phyloP scores from a whole-genome alignment of 257 asterid species.

The Eucommia ulmoides region DNA sequence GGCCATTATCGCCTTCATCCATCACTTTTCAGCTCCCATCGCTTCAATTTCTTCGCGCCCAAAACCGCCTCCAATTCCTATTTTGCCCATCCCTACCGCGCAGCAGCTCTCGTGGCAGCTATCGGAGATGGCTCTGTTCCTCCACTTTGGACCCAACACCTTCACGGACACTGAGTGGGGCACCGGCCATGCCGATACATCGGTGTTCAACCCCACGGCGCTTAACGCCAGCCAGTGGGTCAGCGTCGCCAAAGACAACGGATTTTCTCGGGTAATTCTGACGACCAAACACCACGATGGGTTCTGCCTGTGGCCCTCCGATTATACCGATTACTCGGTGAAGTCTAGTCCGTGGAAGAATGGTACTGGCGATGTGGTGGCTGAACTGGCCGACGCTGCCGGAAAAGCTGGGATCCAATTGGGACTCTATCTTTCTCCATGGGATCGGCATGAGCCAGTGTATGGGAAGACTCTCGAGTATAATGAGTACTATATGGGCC shows the following conservation, averaged over 20 bases:
- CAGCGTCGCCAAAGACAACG: slow-evolving; percentile 51
- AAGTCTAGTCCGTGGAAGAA: slow-evolving; percentile 76
- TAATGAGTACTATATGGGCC: slow-evolving; percentile 79
- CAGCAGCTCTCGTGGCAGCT: slow-evolving; percentile 83
- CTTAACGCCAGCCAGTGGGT: slow-evolving; percentile 90
- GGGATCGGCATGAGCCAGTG: slow-evolving; percentile 84
- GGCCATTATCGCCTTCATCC: slow-evolving; percentile 1
- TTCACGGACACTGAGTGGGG: slow-evolving; percentile 87
- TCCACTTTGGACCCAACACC: slow-evolving; percentile 89
- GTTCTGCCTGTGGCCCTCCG: slow-evolving; percentile 88
- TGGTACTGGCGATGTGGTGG: slow-evolving; percentile 76
- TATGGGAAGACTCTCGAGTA: slow-evolving; percentile 74
- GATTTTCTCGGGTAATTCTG: slow-evolving; percentile 53
- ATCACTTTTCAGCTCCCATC: slow-evolving; percentile 12
- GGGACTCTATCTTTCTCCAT: slow-evolving; percentile 93
- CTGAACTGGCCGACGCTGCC: slow-evolving; percentile 64
- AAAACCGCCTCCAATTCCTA: slow-evolving; percentile 75
- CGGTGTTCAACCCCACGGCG: slow-evolving; percentile 52
- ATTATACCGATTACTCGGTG: slow-evolving; percentile 78
- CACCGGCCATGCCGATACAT: slow-evolving; percentile 69
- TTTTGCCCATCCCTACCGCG: slow-evolving; percentile 68
- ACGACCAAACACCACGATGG: slow-evolving; percentile 97
- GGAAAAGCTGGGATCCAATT: slow-evolving; percentile 43
- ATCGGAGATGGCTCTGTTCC: slow-evolving; percentile 80
- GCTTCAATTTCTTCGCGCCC: slow-evolving; percentile 18